phyloP scores from a whole-genome alignment of 176 grass and related monocot species.

The Pharus latifolius region DNA sequence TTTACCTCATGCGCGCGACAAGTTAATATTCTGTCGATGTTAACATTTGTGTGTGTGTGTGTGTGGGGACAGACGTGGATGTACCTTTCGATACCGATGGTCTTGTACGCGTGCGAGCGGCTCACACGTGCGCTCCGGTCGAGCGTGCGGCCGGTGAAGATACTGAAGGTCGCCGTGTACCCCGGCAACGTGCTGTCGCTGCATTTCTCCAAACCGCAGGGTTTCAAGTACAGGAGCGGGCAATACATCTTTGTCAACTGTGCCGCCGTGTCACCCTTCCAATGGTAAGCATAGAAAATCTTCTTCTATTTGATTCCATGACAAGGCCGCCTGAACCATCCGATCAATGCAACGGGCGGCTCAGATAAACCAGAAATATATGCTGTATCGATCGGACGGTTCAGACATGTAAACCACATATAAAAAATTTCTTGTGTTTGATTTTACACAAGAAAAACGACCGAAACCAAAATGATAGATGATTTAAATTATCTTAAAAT shows the following conservation, averaged over 20 bases:
- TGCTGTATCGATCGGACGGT: too few species aligned
- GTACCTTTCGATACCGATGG: slow-evolving; percentile 66
- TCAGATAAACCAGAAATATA: too few species aligned
- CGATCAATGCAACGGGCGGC: too few species aligned
- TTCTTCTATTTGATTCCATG: neutral
- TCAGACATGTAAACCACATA: too few species aligned
- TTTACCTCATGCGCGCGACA: neutral
- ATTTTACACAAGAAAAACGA: too few species aligned
- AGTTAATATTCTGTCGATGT: neutral
- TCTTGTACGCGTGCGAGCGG: slow-evolving; percentile 57
- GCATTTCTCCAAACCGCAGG: slow-evolving; percentile 76
- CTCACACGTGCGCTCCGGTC: slow-evolving; percentile 55
- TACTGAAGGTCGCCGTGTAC: slow-evolving; percentile 83
- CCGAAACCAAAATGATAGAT: too few species aligned
- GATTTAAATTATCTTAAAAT: too few species aligned
- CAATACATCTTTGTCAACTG: slow-evolving; percentile 99
- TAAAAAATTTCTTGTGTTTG: too few species aligned
- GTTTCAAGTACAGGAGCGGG: slow-evolving; percentile 68
- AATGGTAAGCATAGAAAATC: slow-evolving; percentile 47
- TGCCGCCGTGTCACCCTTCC: slow-evolving; percentile 83
- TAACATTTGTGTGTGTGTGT: too few species aligned
- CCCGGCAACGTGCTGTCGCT: slow-evolving; percentile 71
- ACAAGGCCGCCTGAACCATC: too few species aligned
- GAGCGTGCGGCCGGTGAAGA: slow-evolving; percentile 73
- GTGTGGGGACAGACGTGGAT: slow-evolving; percentile 65